These are phyloP conservation scores for Phytophthora hibernalis DNA, from an alignment of 352 stramenopile species.

Conservation along the genomic window DNA sequence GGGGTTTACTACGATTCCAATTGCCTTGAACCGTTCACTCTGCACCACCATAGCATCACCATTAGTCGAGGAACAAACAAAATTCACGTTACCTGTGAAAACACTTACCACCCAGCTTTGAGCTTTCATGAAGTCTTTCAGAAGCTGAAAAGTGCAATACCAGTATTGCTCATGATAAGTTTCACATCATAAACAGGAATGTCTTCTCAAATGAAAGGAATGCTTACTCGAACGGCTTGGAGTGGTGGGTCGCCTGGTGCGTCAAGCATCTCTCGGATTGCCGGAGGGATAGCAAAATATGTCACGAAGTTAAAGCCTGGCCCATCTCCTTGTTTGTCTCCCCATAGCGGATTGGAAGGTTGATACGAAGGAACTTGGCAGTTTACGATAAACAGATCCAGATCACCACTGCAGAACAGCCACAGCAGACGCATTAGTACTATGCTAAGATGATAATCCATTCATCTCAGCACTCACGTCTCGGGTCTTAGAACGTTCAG, in stretches of 20 bases:
- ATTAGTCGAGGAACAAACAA: background rate
- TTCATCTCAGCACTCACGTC: conserved; percentile 24
- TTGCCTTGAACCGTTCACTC: conserved; percentile 85
- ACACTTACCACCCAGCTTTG: conserved; percentile 42
- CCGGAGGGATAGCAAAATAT: conserved; percentile 73
- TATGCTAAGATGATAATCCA: background rate
- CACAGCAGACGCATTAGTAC: conserved; percentile 3
- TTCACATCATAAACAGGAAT: background rate
- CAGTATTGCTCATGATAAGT: background rate
- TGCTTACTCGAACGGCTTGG: conserved; percentile 58
- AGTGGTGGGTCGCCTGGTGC: conserved; percentile 40
- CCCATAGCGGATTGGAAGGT: conserved; percentile 85
- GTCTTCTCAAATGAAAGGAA: background rate
- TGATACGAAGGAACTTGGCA: conserved; percentile 88
- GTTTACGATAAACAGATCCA: conserved; percentile 85
- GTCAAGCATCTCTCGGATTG: conserved; percentile 64
- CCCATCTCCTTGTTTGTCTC: conserved; percentile 76
- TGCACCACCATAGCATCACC: conserved; percentile 20
- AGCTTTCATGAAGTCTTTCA: conserved; percentile 50
- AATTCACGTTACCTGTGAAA: background rate
- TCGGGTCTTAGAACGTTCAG: conserved; percentile 48
- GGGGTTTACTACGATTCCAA: conserved; percentile 82
- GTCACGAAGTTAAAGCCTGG: conserved; percentile 85
- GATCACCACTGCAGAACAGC: conserved; percentile 25
- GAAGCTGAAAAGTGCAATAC: conserved; percentile 22